These are phyloP conservation scores for Buxus sempervirens DNA, from an alignment of 164 flowering plant species.

Conservation along the genomic window DNA sequence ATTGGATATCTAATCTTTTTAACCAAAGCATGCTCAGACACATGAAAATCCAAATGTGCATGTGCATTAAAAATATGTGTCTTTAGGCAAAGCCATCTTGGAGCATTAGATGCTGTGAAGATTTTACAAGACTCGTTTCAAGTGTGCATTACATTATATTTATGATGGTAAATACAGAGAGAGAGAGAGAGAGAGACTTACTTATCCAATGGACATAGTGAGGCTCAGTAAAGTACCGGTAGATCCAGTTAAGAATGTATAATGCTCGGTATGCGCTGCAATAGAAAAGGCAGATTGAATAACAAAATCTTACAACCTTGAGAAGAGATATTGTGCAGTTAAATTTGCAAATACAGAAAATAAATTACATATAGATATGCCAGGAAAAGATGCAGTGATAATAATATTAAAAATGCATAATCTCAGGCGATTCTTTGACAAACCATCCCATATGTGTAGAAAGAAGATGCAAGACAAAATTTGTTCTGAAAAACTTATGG, in stretches of 20 bases:
- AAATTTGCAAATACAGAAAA: no score
- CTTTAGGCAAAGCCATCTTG: no score
- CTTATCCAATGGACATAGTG: constrained; percentile 91
- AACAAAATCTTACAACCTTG: not conserved
- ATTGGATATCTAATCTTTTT: no score
- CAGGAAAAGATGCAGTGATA: no score
- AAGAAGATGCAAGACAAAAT: not conserved
- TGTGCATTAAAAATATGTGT: not conserved
- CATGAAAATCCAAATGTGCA: no score
- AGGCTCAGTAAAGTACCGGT: constrained; percentile 83
- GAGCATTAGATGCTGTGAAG: no score
- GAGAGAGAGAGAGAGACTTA: constrained; percentile 20
- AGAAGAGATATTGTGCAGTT: not conserved
- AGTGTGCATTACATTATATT: not conserved
- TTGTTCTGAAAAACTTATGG: not conserved
- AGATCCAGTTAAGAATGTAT: constrained; percentile 89
- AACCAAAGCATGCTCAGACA: not conserved
- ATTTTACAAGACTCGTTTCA: no score
- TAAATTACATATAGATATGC: no score
- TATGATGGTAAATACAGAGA: not conserved
- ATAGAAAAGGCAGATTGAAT: constrained; percentile 1
- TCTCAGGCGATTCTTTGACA: no score
- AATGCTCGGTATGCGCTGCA: constrained; percentile 84
- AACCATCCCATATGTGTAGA: no score
- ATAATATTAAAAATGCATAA: no score